Base-by-base conservation (phyloP, 2,329 filamentous ascomycete species). In the Alternaria sp. region DNA sequence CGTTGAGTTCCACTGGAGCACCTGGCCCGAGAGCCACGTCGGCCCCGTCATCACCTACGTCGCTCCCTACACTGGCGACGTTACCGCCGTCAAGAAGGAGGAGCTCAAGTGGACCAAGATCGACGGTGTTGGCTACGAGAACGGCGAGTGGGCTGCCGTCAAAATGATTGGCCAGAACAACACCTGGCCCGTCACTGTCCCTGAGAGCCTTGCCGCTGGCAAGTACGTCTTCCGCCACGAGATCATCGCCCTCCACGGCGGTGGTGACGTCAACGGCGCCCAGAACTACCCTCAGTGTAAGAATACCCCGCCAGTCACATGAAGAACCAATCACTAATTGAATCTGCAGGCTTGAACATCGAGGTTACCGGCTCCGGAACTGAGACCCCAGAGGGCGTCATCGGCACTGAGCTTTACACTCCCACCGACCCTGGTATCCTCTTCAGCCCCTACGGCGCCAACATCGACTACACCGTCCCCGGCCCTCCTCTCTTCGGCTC, bases 171-270 rank as follows among this genome's bases (percentile, higher is more conserved):
- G 68, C 36, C 82, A 86, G 76, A 84, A 88, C 65, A 83, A 81
- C 47, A 85, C 86, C 12, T 80, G 68, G 80, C 81, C 68, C 45
- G 77, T 84, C 23, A 83, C 79, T 11, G 80, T 87, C 26, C 86
- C 85, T 7, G 60, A 70, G 5, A 70, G 77, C 15, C 79, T 86
- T 57, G 76, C 71, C 13, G 71, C 83, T 0, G 86, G 86, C 12
- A 81, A 84, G 64, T 88, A 88, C 69, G 84, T 88, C 61, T 79
- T 88, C 63, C 81, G 86, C 19, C 86, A 88, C 71, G 86, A 88
- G 77, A 81, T 82, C 57, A 83, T 85, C 58, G 86, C 82, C 4
- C 77, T 87, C 9, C 85, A 87, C 66, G 74, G 76, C 0, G 81
- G 81, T 11, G 70, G 74, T n/a, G 74, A 76, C 4, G 65, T 52